Conservation (phyloP, 2,329 filamentous ascomycete genomes). For the Ophiostoma piceae region DNA sequence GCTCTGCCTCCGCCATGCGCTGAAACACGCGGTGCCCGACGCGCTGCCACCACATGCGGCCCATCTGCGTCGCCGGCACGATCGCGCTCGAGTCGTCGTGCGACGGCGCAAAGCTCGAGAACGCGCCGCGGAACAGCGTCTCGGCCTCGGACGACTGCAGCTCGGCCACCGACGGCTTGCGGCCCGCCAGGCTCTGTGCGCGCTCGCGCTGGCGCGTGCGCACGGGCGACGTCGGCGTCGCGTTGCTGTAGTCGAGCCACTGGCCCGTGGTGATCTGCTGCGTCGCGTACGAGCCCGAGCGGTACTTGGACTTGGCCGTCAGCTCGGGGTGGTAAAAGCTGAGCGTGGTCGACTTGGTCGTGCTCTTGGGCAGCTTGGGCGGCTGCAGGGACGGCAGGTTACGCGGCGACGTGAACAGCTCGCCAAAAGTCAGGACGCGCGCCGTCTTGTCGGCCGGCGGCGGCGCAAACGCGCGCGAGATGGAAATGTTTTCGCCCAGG, state of each 20-base stretch:
- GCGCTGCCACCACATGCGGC: constrained; percentile 72
- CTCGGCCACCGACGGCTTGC: constrained; percentile 52
- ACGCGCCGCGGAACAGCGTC: constrained; percentile 67
- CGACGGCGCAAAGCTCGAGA: constrained; percentile 73
- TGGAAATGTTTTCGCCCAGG: constrained; percentile 48
- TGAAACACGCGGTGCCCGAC: constrained; percentile 61
- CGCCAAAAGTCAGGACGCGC: constrained; percentile 60
- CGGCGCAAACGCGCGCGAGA: constrained; percentile 58
- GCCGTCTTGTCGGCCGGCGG: constrained; percentile 43
- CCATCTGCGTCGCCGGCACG: constrained; percentile 61
- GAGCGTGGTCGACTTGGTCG: constrained; percentile 52
- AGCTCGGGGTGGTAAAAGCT: constrained; percentile 38
- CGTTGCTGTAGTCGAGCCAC: constrained; percentile 66
- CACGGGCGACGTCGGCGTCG: constrained; percentile 49
- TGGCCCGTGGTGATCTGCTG: constrained; percentile 61
- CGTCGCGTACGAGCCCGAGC: constrained; percentile 58
- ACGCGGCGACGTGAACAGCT: constrained; percentile 65
- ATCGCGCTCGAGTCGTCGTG: constrained; percentile 68
- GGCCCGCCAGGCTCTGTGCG: constrained; percentile 60
- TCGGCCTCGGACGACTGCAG: constrained; percentile 64
- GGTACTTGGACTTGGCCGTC: constrained; percentile 50
- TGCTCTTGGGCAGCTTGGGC: constrained; percentile 65
- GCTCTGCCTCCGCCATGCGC: constrained; percentile 54
- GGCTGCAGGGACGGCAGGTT: constrained; percentile 61
- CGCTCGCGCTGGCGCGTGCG: constrained; percentile 65